Conservation (phyloP, 257 asterid species). For the Nicotiana tabacum region DNA sequence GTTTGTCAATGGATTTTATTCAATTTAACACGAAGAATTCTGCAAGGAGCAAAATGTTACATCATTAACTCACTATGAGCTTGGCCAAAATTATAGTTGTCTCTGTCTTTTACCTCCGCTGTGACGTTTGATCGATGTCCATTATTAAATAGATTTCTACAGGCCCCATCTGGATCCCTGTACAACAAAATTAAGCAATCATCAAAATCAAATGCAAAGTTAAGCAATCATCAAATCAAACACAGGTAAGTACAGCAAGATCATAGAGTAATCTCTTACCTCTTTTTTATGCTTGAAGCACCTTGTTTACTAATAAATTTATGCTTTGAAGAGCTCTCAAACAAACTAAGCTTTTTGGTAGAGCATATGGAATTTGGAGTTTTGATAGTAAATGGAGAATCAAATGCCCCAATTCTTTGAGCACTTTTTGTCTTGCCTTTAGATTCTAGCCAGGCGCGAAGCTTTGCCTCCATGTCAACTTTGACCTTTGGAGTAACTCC, state of each 20-base stretch:
- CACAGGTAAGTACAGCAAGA: not conserved
- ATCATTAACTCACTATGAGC: not conserved
- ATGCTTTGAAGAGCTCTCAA: conserved; percentile 31
- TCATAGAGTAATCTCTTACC: conserved; percentile 27
- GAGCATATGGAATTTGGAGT: conserved; percentile 51
- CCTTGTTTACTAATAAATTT: conserved; percentile 27
- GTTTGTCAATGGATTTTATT: not conserved
- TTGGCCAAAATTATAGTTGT: not conserved
- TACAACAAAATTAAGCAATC: conserved; percentile 14
- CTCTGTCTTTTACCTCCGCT: conserved; percentile 26
- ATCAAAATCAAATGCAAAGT: conserved; percentile 14
- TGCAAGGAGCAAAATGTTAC: not conserved
- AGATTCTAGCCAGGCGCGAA: conserved; percentile 76
- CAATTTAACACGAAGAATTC: not conserved
- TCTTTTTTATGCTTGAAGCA: conserved; percentile 30
- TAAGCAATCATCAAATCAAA: conserved; percentile 18
- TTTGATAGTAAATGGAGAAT: conserved; percentile 45
- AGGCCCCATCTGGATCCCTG: conserved; percentile 46
- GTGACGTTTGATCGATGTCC: conserved; percentile 21
- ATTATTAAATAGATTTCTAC: conserved; percentile 38
- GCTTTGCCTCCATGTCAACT: conserved; percentile 85
- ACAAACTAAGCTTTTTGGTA: conserved; percentile 24
- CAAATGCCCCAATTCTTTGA: conserved; percentile 34
- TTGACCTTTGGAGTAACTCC: conserved; percentile 45
- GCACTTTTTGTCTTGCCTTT: conserved; percentile 70